phyloP scores from a whole-genome alignment of 106 monocot genomes.

The Ottelia alismoides region DNA sequence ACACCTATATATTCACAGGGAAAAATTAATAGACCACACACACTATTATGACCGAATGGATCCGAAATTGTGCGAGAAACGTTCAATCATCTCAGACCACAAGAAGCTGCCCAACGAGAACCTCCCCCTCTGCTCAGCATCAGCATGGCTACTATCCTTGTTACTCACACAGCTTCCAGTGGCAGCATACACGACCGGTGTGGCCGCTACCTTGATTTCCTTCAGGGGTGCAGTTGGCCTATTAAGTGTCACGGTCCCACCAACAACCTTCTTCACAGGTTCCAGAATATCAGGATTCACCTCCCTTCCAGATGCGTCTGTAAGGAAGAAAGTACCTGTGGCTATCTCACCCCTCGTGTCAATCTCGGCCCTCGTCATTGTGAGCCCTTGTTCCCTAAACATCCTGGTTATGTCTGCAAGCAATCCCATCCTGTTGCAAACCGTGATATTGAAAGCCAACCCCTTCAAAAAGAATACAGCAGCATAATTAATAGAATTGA shows the following conservation, averaged over 20 bases:
- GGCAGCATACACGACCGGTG: background rate
- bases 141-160: too few species aligned
- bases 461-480: slow-evolving; percentile 17
- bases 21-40: too few species aligned
- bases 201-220: slow-evolving; percentile 1
- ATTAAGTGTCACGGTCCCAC: slow-evolving; percentile 5
- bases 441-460: slow-evolving; percentile 26
- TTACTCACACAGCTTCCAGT: too few species aligned
- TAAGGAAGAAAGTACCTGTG: slow-evolving; percentile 44
- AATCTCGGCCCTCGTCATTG: slow-evolving; percentile 38
- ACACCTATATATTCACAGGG: too few species aligned
- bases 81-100: slow-evolving; percentile 37
- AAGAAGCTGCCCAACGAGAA: slow-evolving; percentile 31
- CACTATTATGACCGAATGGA: slow-evolving; percentile 22
- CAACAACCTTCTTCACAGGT: slow-evolving; percentile 17
- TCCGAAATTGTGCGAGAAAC: slow-evolving; percentile 30
- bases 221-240: background rate
- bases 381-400: slow-evolving; percentile 47
- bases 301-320: slow-evolving; percentile 18
- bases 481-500: background rate
- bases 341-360: slow-evolving; percentile 17
- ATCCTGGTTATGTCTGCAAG: slow-evolving; percentile 42
- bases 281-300: slow-evolving; percentile 22
- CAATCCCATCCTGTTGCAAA: slow-evolving; percentile 30
- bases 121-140: slow-evolving; percentile 13